A percentile compares a stretch with the other conserved stretches of the same genome.
phyloP scores from a whole-genome alignment of 345 rosid species.

The Erodium maritimum region DNA sequence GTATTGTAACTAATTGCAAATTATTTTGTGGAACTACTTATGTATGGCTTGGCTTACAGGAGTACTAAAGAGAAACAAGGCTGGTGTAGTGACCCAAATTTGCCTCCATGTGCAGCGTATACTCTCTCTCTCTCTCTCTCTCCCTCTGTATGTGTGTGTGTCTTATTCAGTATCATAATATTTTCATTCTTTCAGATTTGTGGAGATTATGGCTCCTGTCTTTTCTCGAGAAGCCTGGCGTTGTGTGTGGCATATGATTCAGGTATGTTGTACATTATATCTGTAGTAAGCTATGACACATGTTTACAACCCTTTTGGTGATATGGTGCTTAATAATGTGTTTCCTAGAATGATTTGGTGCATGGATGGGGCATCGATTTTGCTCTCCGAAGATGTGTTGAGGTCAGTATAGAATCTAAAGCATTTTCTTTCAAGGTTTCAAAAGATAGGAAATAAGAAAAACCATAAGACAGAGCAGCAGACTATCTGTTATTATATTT shows the following conservation, averaged over 20 bases:
- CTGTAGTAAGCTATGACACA: background rate
- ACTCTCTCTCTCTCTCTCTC: background rate
- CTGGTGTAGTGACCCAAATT: slow-evolving; percentile 1
- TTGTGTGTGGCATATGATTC: too few species aligned
- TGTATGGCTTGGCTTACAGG: background rate
- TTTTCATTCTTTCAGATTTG: background rate
- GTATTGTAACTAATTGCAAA: background rate
- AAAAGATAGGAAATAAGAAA: too few species aligned
- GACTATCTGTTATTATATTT: too few species aligned
- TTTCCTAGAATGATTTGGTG: slow-evolving; percentile 21
- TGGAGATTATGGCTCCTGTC: slow-evolving; percentile 1
- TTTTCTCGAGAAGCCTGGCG: background rate
- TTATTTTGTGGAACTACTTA: background rate
- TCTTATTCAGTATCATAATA: too few species aligned
- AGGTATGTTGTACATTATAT: background rate
- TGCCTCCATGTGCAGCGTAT: slow-evolving; percentile 3
- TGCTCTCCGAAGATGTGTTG: slow-evolving; percentile 24
- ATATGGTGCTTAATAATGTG: background rate
- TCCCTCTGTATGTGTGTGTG: too few species aligned
- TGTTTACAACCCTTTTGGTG: background rate
- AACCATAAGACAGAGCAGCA: background rate
- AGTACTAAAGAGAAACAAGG: background rate
- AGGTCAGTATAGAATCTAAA: slow-evolving; percentile 9
- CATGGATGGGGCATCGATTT: slow-evolving; percentile 29
- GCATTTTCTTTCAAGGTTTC: too few species aligned